These are phyloP conservation scores for Gentiana straminea DNA, from an alignment of 257 asterid species.

Conservation along the genomic window DNA sequence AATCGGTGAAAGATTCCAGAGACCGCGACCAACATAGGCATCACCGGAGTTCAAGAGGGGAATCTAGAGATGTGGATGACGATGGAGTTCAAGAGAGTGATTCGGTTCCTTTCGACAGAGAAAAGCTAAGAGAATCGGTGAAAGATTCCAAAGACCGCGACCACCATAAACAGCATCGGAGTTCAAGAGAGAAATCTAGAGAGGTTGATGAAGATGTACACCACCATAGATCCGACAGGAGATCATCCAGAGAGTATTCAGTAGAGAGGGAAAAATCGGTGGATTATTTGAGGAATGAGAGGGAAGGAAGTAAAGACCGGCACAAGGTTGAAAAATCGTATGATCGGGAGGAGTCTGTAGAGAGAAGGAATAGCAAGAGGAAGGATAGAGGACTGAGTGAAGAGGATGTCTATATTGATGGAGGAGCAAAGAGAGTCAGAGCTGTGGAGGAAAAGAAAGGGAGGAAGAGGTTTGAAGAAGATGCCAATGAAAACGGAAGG, in stretches of 20 bases:
- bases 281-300: slow-evolving; percentile 22
- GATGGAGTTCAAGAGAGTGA: background rate
- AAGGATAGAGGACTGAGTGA: slow-evolving; percentile 60
- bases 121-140: slow-evolving; percentile 26
- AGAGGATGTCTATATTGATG: slow-evolving; percentile 26
- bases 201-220: slow-evolving; percentile 34
- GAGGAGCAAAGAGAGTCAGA: slow-evolving; percentile 51
- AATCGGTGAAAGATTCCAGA: slow-evolving; percentile 15
- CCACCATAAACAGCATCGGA: slow-evolving; percentile 12
- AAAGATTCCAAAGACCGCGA: slow-evolving; percentile 11
- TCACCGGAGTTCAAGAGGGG: slow-evolving; percentile 16
- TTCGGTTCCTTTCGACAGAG: no score
- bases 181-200: slow-evolving; percentile 24
- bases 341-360: slow-evolving; percentile 51
- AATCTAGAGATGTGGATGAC: slow-evolving; percentile 32
- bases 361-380: slow-evolving; percentile 49
- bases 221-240: slow-evolving; percentile 36
- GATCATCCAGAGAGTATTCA: slow-evolving; percentile 16
- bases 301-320: slow-evolving; percentile 50
- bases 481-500: slow-evolving; percentile 8
- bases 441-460: slow-evolving; percentile 34
- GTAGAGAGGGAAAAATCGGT: slow-evolving; percentile 20
- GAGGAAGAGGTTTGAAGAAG: slow-evolving; percentile 39
- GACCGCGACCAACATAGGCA: slow-evolving; percentile 12
- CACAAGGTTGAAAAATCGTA: slow-evolving; percentile 22